These are phyloP conservation scores for Porphyrellus cyaneotinctus DNA, from an alignment of 768 basidiomycete species.

Conservation along the genomic window DNA sequence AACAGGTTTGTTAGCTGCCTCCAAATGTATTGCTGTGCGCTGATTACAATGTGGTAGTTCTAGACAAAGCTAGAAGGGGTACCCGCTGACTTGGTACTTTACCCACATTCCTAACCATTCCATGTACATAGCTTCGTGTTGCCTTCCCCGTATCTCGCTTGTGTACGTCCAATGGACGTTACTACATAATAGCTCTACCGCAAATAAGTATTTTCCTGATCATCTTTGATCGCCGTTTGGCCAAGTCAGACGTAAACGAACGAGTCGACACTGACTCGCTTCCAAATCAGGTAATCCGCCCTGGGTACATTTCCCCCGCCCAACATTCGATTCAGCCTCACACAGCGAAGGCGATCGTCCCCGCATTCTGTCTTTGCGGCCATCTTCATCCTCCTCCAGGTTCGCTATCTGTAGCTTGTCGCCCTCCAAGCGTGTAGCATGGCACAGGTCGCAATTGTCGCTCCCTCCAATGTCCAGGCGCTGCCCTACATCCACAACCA, in stretches of 20 bases:
- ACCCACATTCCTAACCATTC: not conserved
- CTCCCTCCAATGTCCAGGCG: conserved; percentile 19
- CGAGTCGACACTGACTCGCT: not conserved
- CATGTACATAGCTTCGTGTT: conserved; percentile 1
- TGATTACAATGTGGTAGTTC: conserved; percentile 19
- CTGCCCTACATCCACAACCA: conserved; percentile 30
- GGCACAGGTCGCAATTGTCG: conserved; percentile 29
- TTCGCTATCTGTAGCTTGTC: conserved; percentile 1
- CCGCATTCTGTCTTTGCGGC: conserved; percentile 21
- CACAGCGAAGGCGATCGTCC: conserved; percentile 28
- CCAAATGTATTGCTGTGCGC: not conserved
- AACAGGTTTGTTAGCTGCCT: conserved; percentile 45
- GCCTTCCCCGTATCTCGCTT: not conserved
- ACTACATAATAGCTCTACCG: conserved; percentile 11
- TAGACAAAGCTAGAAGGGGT: conserved; percentile 7
- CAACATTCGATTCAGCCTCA: conserved; percentile 14
- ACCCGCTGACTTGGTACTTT: conserved; percentile 19
- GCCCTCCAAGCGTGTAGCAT: conserved; percentile 10
- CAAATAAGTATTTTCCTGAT: too few relatives aligned
- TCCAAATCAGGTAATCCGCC: conserved; percentile 28
- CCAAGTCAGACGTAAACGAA: not conserved
- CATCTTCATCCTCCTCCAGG: conserved; percentile 8
- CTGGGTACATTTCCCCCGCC: conserved; percentile 11
- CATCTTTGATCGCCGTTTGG: too few relatives aligned
- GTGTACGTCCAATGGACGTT: too few relatives aligned